Evolutionary conservation across 169 alveolate species (phyloP).

Genomic region (Babesia caballi): DNA sequence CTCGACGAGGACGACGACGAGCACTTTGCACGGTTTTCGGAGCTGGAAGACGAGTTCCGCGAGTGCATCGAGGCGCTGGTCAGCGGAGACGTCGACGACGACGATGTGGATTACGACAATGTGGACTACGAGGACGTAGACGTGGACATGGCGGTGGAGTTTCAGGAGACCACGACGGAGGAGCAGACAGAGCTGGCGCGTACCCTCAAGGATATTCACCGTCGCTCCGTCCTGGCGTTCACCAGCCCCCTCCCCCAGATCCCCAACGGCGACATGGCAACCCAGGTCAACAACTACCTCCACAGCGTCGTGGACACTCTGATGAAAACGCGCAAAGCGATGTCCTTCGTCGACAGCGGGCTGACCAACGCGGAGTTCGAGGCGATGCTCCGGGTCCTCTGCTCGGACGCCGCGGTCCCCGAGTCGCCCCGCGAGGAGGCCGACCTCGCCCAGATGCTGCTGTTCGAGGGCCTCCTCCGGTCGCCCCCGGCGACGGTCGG

Average conservation of each 20-base stretch:
- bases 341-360: conserved; percentile 5
- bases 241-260: conserved; percentile 29
- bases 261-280: conserved; percentile 6
- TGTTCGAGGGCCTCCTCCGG: neutral
- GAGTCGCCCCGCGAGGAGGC: neutral
- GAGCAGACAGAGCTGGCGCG: neutral
- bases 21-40: no score
- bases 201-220: conserved; percentile 18
- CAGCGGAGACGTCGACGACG: neutral
- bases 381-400: neutral
- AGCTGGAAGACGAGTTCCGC: no score
- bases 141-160: no score
- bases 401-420: neutral
- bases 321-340: conserved; percentile 16
- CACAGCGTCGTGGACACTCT: conserved; percentile 2
- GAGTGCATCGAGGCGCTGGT: no score
- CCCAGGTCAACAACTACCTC: conserved; percentile 3
- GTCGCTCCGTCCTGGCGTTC: conserved; percentile 7
- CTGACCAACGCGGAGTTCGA: neutral
- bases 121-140: neutral
- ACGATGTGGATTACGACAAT: neutral
- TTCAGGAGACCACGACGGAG: neutral
- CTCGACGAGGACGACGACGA: neutral
- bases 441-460: neutral
- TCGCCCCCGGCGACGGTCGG: neutral